phyloP scores from a whole-genome alignment of 1,284 basidiomycete genomes.

The Chondrostereum purpureum region DNA sequence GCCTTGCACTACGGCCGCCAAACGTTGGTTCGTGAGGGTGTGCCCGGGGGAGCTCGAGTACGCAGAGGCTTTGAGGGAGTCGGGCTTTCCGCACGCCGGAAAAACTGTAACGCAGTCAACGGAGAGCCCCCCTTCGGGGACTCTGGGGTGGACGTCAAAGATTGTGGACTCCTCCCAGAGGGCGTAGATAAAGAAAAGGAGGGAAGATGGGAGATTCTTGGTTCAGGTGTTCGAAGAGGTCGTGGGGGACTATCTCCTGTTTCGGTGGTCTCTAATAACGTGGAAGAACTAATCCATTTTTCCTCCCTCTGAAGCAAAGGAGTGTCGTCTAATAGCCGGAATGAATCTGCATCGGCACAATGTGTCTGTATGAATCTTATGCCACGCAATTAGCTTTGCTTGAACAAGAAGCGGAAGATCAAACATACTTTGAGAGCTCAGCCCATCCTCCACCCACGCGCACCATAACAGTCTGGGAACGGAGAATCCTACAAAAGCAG shows the following conservation, averaged over 20 bases:
- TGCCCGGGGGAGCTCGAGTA: conserved; percentile 19
- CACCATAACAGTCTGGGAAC: conserved; percentile 94
- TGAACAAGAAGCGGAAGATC: not conserved
- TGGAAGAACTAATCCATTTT: conserved; percentile 78
- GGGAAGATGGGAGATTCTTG: conserved; percentile 33
- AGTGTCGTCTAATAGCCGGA: conserved; percentile 58
- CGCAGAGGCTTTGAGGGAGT: conserved; percentile 19
- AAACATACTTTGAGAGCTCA: conserved; percentile 76
- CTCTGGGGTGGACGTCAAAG: conserved; percentile 37
- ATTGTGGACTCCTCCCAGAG: conserved; percentile 39
- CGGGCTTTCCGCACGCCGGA: conserved; percentile 35
- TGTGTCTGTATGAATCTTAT: conserved; percentile 79
- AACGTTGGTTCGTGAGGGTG: conserved; percentile 28
- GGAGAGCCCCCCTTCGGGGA: conserved; percentile 37
- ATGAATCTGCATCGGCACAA: conserved; percentile 77
- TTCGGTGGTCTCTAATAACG: conserved; percentile 48
- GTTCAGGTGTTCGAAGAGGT: conserved; percentile 65
- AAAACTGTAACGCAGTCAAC: conserved; percentile 42
- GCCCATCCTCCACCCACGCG: conserved; percentile 93
- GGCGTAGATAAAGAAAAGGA: conserved; percentile 41
- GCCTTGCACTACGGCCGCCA: conserved; percentile 40
- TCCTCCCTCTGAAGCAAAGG: conserved; percentile 52
- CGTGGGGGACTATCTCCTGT: conserved; percentile 30
- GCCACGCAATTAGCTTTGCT: no score
- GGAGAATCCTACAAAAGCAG: conserved; percentile 86